A percentile compares a stretch with the other conserved stretches of the same genome.
These are phyloP conservation scores for Fusarium solani-melongenae DNA, from an alignment of 2,329 filamentous ascomycete species.

Conservation along the genomic window DNA sequence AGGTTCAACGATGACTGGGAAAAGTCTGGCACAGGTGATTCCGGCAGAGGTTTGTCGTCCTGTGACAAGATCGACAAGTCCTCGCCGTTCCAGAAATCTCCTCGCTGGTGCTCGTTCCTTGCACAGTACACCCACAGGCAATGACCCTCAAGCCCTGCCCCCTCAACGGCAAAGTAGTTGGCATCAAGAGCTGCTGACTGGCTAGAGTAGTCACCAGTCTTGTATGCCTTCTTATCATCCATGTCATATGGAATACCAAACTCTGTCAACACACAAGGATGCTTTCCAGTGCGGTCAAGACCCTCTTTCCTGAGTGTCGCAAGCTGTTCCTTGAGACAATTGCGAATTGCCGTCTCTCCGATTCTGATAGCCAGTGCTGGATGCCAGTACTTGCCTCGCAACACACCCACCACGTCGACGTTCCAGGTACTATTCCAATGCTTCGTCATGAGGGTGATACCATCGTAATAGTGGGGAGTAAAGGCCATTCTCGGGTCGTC, in stretches of 20 bases:
- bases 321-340: conserved; percentile 91
- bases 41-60: conserved; percentile 77
- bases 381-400: conserved; percentile 87
- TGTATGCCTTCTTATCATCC: conserved; percentile 96
- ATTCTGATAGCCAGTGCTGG: conserved; percentile 94
- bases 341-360: conserved; percentile 92
- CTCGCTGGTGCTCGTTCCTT: conserved; percentile 86
- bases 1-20: conserved; percentile 59
- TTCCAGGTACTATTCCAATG: conserved; percentile 99
- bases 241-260: conserved; percentile 99
- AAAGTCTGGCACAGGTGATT: conserved; percentile 60
- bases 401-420: conserved; percentile 91
- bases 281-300: conserved; percentile 85
- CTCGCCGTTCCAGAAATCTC: conserved; percentile 97
- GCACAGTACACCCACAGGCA: conserved; percentile 89
- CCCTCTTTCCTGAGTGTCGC: conserved; percentile 86
- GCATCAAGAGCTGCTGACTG: conserved; percentile 94
- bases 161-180: conserved; percentile 93
- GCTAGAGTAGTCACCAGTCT: conserved; percentile 93
- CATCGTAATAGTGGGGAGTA: conserved; percentile 96
- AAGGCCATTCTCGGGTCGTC: conserved; percentile 93
- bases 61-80: conserved; percentile 90
- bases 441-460: conserved; percentile 95
- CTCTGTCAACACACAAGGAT: conserved; percentile 91
- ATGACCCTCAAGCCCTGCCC: conserved; percentile 84